A percentile compares a stretch with the other conserved stretches of the same genome.
Conservation (phyloP, 1,139 yeast genomes). For the Yamadazyma siamensis region DNA sequence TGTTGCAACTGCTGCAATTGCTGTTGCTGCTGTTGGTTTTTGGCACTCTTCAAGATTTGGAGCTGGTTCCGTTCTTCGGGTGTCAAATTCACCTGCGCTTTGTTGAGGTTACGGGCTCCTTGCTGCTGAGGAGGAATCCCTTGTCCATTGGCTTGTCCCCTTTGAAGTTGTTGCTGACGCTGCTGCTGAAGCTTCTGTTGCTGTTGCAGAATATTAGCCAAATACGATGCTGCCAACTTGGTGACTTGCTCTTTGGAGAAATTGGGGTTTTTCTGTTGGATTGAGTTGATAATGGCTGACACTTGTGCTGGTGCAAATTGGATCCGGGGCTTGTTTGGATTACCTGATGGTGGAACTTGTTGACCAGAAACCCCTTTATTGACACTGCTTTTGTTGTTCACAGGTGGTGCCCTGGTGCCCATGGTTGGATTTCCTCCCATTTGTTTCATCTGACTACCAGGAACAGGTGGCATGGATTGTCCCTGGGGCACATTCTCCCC, state of each 20-base stretch:
- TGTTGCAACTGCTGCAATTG: constrained; percentile 23
- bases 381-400: constrained; percentile 3
- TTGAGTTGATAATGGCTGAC: constrained; percentile 64
- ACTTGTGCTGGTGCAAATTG: constrained; percentile 63
- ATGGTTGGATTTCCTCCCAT: constrained; percentile 9
- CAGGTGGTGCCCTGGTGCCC: constrained; percentile 16
- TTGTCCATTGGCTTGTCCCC: constrained; percentile 30
- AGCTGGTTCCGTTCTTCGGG: constrained; percentile 38
- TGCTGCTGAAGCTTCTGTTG: constrained; percentile 37
- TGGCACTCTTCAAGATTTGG: constrained; percentile 35
- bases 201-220: constrained; percentile 57
- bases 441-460: constrained; percentile 5
- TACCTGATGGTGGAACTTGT: constrained; percentile 16
- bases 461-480: constrained; percentile 2
- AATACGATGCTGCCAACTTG: constrained; percentile 65
- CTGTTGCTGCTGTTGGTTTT: constrained; percentile 31
- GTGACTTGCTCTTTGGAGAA: constrained; percentile 70
- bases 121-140: constrained; percentile 11
- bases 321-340: constrained; percentile 30
- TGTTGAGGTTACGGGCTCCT: constrained; percentile 13
- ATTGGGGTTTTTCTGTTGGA: constrained; percentile 66
- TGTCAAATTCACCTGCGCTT: constrained; percentile 23
- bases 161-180: constrained; percentile 31
- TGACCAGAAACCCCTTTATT: constrained; percentile 3
- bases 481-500: constrained; percentile 1